Conservation (phyloP, 2,329 filamentous ascomycete genomes). For the Fusarium chuoi region DNA sequence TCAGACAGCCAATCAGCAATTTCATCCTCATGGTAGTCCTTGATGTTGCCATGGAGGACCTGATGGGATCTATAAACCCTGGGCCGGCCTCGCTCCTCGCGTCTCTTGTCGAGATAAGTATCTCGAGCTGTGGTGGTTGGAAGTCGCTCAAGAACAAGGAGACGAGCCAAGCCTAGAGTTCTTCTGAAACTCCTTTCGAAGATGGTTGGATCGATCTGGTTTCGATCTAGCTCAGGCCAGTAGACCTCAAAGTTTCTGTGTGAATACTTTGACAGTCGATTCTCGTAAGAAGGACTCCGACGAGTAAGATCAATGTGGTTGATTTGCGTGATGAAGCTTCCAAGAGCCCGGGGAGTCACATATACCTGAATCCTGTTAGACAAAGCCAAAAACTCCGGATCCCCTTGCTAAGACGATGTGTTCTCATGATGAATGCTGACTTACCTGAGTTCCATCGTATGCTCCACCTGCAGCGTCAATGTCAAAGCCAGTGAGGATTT, state of each 20-base stretch:
- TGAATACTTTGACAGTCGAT: slow-evolving; percentile 85
- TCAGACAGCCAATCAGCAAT: slow-evolving; percentile 84
- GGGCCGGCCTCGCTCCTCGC: slow-evolving; percentile 78
- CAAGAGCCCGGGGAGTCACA: slow-evolving; percentile 78
- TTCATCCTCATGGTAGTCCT: slow-evolving; percentile 80
- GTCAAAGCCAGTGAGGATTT: slow-evolving; percentile 89
- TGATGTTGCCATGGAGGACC: slow-evolving; percentile 74
- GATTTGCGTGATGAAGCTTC: slow-evolving; percentile 82
- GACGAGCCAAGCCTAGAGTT: slow-evolving; percentile 79
- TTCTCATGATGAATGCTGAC: not conserved
- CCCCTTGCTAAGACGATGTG: not conserved
- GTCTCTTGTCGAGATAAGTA: slow-evolving; percentile 74
- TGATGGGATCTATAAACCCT: slow-evolving; percentile 52
- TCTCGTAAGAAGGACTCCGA: slow-evolving; percentile 88
- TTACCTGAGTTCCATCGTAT: slow-evolving; percentile 81
- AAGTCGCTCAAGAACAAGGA: slow-evolving; percentile 82
- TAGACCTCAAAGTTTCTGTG: slow-evolving; percentile 86
- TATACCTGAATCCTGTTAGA: slow-evolving; percentile 69
- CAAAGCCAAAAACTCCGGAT: not conserved
- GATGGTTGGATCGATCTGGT: slow-evolving; percentile 84
- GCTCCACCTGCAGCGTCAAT: slow-evolving; percentile 86
- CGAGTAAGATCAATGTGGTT: slow-evolving; percentile 84
- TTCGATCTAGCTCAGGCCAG: slow-evolving; percentile 79
- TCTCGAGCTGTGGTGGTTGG: slow-evolving; percentile 76
- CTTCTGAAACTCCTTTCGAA: slow-evolving; percentile 83